Percentiles rank a stretch among this genome's conserved stretches.
Evolutionary conservation across 176 grass and related monocot species (phyloP).

Genomic region (Oryza glaberrima): DNA sequence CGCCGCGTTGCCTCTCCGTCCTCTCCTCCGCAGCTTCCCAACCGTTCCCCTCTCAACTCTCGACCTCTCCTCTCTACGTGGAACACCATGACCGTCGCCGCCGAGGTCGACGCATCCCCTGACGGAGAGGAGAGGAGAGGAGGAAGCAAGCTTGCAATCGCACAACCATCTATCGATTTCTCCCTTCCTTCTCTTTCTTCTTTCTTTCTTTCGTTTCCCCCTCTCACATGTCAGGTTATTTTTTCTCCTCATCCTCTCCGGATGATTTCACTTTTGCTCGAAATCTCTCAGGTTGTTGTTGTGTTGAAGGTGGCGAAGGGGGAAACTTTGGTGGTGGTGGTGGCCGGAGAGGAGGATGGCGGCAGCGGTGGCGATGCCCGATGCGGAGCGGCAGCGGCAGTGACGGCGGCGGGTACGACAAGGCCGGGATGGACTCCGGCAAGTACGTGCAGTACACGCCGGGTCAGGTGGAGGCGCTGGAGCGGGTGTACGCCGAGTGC

Average conservation of each 20-base stretch:
- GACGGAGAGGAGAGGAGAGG: background rate
- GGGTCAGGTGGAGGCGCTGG: conserved; percentile 96
- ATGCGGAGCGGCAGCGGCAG: conserved; percentile 62
- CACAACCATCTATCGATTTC: conserved; percentile 40
- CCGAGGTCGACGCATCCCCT: too few species aligned
- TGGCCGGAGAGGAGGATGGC: conserved; percentile 57
- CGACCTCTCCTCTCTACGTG: too few species aligned
- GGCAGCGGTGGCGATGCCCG: conserved; percentile 54
- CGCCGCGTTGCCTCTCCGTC: too few species aligned
- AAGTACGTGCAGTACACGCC: conserved; percentile 98
- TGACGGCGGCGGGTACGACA: conserved; percentile 60
- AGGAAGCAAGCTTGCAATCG: conserved; percentile 27
- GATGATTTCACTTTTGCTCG: conserved; percentile 34
- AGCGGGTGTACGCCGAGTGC: conserved; percentile 92
- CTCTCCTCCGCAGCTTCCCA: too few species aligned
- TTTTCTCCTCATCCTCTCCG: conserved; percentile 1
- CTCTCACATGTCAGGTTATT: conserved; percentile 36
- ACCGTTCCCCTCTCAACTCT: too few species aligned
- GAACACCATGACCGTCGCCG: too few species aligned
- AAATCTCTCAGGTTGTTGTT: conserved; percentile 43
- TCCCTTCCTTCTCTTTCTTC: background rate
- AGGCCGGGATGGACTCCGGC: conserved; percentile 66
- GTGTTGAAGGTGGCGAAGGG: conserved; percentile 23
- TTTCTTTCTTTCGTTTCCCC: conserved; percentile 1
- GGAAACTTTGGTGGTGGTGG: conserved; percentile 24